Evolutionary conservation across 306 rosid genomes (phyloP).

Genomic region (Gynostemma pentaphyllum): DNA sequence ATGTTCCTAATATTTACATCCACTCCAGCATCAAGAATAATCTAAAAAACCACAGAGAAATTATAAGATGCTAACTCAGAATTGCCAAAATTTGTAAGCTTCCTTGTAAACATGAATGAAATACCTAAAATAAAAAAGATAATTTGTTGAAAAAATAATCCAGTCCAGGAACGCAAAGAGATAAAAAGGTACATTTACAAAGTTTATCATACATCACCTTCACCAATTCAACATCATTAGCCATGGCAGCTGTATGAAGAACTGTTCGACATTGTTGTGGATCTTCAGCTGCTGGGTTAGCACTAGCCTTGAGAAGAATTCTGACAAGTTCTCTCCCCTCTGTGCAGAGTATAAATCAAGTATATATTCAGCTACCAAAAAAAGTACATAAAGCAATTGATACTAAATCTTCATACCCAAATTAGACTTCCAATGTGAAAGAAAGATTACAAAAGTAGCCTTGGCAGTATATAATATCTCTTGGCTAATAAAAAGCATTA

Average conservation of each 20-base stretch:
- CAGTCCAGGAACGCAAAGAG: neutral
- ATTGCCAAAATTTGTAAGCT: constrained; percentile 13
- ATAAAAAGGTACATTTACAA: neutral
- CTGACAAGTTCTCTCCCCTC: constrained; percentile 96
- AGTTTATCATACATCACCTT: constrained; percentile 30
- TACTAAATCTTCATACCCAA: neutral
- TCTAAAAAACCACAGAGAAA: constrained; percentile 22
- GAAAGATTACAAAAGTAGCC: neutral
- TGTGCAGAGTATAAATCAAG: constrained; percentile 19
- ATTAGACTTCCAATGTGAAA: neutral
- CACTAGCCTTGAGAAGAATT: constrained; percentile 77
- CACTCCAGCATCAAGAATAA: constrained; percentile 88
- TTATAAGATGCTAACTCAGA: neutral
- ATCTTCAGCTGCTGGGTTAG: constrained; percentile 89
- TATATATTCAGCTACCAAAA: constrained; percentile 13
- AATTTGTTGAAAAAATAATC: too few relatives aligned
- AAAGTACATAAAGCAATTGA: neutral
- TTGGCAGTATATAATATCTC: neutral
- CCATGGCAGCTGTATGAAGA: constrained; percentile 96
- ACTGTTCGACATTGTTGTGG: constrained; percentile 86
- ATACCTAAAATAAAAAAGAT: neutral
- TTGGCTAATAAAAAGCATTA: neutral
- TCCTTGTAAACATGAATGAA: constrained; percentile 7
- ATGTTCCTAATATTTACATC: constrained; percentile 83
- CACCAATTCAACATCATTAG: constrained; percentile 75